A percentile compares a stretch with the other conserved stretches of the same genome.
Conservation (phyloP, 1,284 basidiomycete genomes). For the Vanrija pseudolonga region DNA sequence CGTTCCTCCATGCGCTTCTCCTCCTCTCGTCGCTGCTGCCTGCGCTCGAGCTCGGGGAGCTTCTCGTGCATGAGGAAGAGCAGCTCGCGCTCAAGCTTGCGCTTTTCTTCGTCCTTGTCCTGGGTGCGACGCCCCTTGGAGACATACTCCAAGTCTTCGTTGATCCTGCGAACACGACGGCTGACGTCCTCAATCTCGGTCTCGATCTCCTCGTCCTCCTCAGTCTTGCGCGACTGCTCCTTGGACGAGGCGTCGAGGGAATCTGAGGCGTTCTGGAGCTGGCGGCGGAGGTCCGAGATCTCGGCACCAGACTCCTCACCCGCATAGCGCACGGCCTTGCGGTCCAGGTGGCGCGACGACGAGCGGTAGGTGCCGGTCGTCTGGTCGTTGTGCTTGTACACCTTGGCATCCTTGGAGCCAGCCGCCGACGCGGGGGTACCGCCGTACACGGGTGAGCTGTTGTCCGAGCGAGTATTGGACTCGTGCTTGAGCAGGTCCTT, state of each 20-base stretch:
- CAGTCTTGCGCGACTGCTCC: conserved; percentile 59
- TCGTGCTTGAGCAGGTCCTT: conserved; percentile 88
- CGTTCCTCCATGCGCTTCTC: conserved; percentile 71
- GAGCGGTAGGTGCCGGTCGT: conserved; percentile 67
- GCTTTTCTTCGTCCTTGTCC: conserved; percentile 77
- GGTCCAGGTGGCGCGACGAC: conserved; percentile 82
- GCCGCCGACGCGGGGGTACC: conserved; percentile 54
- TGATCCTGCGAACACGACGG: conserved; percentile 79
- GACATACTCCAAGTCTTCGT: conserved; percentile 90
- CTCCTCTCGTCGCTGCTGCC: conserved; percentile 75
- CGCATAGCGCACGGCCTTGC: conserved; percentile 72
- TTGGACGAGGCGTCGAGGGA: conserved; percentile 73
- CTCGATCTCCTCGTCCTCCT: conserved; percentile 83
- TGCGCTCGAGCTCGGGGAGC: conserved; percentile 83
- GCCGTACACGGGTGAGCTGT: conserved; percentile 56
- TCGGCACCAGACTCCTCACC: conserved; percentile 69
- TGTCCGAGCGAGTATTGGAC: conserved; percentile 56
- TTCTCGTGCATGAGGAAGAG: conserved; percentile 84
- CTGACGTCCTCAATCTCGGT: conserved; percentile 84
- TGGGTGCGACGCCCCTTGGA: conserved; percentile 70
- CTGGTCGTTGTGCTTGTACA: conserved; percentile 79
- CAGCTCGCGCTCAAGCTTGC: conserved; percentile 85
- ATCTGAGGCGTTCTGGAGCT: conserved; percentile 74
- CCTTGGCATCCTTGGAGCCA: conserved; percentile 76
- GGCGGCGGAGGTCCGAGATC: conserved; percentile 80